Evolutionary conservation across 2,329 filamentous ascomycete genomes (phyloP).

Genomic region (Aplosporella prunicola): DNA sequence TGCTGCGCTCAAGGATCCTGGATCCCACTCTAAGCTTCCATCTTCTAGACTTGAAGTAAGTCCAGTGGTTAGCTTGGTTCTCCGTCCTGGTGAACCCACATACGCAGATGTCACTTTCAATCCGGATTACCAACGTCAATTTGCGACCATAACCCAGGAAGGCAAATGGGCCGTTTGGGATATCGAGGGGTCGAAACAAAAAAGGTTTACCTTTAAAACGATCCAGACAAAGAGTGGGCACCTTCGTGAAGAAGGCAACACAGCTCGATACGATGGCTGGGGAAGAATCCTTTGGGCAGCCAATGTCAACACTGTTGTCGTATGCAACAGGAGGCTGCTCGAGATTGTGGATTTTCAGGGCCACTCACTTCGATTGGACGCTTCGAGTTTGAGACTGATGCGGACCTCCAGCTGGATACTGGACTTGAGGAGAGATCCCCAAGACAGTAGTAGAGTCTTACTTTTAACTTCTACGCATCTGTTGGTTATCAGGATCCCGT

Average conservation of each 20-base stretch:
- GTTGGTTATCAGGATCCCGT: constrained; percentile 38
- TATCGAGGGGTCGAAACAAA: constrained; percentile 3
- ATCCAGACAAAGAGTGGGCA: constrained; percentile 12
- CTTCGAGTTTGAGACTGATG: constrained; percentile 19
- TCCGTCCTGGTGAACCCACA: constrained; percentile 40
- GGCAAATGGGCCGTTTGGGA: constrained; percentile 61
- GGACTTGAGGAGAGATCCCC: constrained; percentile 43
- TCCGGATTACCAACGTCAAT: constrained; percentile 49
- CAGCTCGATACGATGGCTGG: constrained; percentile 46
- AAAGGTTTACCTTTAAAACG: background rate
- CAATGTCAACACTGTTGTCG: constrained; percentile 40
- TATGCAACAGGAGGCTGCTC: constrained; percentile 40
- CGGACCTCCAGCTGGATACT: constrained; percentile 43
- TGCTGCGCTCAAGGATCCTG: constrained; percentile 5
- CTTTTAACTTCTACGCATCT: constrained; percentile 49
- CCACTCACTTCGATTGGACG: constrained; percentile 15
- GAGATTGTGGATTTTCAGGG: constrained; percentile 27
- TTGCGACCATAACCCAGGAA: constrained; percentile 55
- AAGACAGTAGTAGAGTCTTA: constrained; percentile 42
- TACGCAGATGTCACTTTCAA: constrained; percentile 60
- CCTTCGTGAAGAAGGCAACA: too few species aligned
- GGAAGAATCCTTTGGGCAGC: constrained; percentile 40
- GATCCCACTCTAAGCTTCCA: constrained; percentile 16
- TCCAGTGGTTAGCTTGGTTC: constrained; percentile 44
- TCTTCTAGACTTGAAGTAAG: constrained; percentile 48